A percentile compares a stretch with the other conserved stretches of the same genome.
Evolutionary conservation across 2,329 filamentous ascomycete genomes (phyloP).

Genomic region (Ophiocordyceps polyrhachis-furcata): DNA sequence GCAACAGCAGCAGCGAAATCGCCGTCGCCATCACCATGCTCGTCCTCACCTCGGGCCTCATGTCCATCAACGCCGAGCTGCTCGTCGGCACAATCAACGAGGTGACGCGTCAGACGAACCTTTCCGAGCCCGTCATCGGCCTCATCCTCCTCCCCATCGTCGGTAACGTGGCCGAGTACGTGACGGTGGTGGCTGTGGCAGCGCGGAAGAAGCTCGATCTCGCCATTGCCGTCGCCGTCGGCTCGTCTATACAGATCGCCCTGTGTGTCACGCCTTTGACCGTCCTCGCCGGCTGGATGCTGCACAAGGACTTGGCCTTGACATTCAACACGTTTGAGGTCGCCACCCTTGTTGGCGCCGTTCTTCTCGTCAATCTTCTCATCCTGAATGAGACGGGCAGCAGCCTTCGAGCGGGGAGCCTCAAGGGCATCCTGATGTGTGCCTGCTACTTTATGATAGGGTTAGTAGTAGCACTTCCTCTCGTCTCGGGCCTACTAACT

Average conservation of each 20-base stretch:
- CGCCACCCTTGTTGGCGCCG: conserved; percentile 49
- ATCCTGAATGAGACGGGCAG: conserved; percentile 54
- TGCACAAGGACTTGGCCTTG: conserved; percentile 38
- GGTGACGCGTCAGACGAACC: conserved; percentile 25
- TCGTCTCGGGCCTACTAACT: background rate
- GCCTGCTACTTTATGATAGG: conserved; percentile 34
- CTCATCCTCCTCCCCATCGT: conserved; percentile 43
- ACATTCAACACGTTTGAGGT: conserved; percentile 64
- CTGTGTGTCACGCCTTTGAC: conserved; percentile 42
- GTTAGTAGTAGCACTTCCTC: conserved; percentile 5
- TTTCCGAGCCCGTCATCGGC: conserved; percentile 40
- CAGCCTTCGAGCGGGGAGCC: conserved; percentile 30
- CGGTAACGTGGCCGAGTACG: conserved; percentile 43
- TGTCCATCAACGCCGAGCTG: conserved; percentile 42
- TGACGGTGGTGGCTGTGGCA: conserved; percentile 41
- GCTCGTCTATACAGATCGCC: conserved; percentile 42
- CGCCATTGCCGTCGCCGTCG: conserved; percentile 40
- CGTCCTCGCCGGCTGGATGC: conserved; percentile 39
- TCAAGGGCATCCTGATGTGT: conserved; percentile 37
- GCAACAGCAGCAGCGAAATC: background rate
- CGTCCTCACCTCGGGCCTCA: conserved; percentile 32
- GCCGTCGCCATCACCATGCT: conserved; percentile 29
- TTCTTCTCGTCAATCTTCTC: conserved; percentile 58
- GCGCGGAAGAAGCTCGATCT: conserved; percentile 42
- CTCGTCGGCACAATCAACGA: conserved; percentile 40